Base-by-base conservation (phyloP, 2,329 filamentous ascomycete species). In the Colletotrichum somersetense region DNA sequence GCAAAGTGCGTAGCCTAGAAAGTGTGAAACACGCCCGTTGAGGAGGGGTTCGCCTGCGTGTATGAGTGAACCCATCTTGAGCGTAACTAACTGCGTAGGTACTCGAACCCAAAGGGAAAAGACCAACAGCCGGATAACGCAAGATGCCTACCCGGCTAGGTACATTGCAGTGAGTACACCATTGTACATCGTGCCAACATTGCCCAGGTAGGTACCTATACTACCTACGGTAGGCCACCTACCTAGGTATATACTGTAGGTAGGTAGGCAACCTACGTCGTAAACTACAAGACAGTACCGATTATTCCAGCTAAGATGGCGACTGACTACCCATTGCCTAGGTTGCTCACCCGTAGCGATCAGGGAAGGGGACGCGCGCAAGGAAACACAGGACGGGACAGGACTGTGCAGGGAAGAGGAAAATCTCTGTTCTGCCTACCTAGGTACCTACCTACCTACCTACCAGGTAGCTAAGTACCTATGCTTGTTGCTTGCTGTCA, bases 21-120 rank as follows among this genome's bases (percentile, higher is more conserved):
- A 23, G n/a, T 26, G n/a, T 62, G 59, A 62, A 62, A 62, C 59
- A 62, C 48, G 8, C 59, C 59, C 59, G 59, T 62, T 50, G 59
- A 50, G 20, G 33, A 50, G 20, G 33, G 53, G 20, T 38, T 56
- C 33, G 57, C 57, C 3, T 57, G 33, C 7, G 12, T 40, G 55
- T 57, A 35, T 20, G 33, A 23, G 12, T 40, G 11, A 16, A 16
- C 14, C 55, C 35, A 40, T 23, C 35, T 57, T 57, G 55, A 5
- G 20, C 23, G 33, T 11, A n/a, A 38, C 53, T 56, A 18, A 7
- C 55, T 46, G 20, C 44, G 20, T 40, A 8, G 30, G 30, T 38
- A 40, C 33, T 57, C 33, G 35, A 57, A 46, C 40, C 57, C 57
- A 61, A 44, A 16, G 18, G 40, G 57, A 42, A 33, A 33, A 40